Percentiles rank a stretch among this genome's conserved stretches.
Conservation (phyloP, 2,329 filamentous ascomycete genomes). For the Aspergillus eucalypticola region DNA sequence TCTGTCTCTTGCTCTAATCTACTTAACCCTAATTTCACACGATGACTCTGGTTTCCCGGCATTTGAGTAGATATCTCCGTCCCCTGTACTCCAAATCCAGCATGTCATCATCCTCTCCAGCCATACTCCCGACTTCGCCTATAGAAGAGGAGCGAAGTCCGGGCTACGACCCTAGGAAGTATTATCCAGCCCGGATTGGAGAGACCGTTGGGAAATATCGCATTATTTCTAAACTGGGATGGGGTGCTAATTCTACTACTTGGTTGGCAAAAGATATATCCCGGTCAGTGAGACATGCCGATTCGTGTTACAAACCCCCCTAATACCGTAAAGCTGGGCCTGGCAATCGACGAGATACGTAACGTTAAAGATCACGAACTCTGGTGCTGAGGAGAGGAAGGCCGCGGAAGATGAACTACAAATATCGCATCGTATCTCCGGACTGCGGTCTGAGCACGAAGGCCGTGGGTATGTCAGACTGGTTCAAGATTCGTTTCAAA, state of each 20-base stretch:
- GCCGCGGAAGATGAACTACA: conserved; percentile 25
- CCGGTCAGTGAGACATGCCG: too few relatives aligned
- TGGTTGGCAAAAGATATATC: conserved; percentile 33
- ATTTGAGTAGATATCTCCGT: too few relatives aligned
- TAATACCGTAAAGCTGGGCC: conserved; percentile 15
- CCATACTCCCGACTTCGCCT: too few relatives aligned
- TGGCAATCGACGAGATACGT: conserved; percentile 26
- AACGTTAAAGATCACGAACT: conserved; percentile 33
- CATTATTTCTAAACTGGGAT: conserved; percentile 41
- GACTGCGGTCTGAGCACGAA: conserved; percentile 25
- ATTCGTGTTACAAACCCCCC: too few relatives aligned
- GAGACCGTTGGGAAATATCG: conserved; percentile 28
- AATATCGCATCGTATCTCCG: conserved; percentile 29
- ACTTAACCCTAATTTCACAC: too few relatives aligned
- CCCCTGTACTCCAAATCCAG: too few relatives aligned
- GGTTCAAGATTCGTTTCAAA: conserved; percentile 30
- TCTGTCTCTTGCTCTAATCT: too few relatives aligned
- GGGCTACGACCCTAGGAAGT: conserved; percentile 16
- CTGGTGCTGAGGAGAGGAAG: conserved; percentile 15
- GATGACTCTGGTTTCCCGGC: too few relatives aligned
- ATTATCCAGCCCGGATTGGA: conserved; percentile 19
- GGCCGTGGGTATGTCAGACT: conserved; percentile 25
- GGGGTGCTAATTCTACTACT: conserved; percentile 37
- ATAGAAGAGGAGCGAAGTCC: conserved; percentile 15
- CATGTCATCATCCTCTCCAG: too few relatives aligned